Evolutionary conservation across 176 grass and related monocot species (phyloP).

Genomic region (Metroxylon sagu): DNA sequence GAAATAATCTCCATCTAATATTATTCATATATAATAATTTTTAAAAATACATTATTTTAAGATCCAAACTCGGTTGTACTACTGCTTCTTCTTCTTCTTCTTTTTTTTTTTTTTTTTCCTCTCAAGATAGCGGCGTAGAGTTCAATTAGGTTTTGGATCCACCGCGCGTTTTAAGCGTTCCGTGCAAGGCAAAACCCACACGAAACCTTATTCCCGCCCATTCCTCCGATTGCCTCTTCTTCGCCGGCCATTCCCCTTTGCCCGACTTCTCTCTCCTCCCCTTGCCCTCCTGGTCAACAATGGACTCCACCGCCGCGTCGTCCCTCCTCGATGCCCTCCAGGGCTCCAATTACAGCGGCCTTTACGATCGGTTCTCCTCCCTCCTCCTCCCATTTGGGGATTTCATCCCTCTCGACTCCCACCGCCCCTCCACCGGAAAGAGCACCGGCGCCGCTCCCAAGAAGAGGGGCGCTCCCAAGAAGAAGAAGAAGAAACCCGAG

Average conservation of each 20-base stretch:
- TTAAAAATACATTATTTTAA: too few relatives aligned
- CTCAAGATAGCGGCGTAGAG: too few relatives aligned
- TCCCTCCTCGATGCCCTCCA: conserved; percentile 50
- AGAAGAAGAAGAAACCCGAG: conserved; percentile 13
- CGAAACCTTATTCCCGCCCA: too few relatives aligned
- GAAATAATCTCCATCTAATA: too few relatives aligned
- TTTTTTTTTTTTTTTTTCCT: too few relatives aligned
- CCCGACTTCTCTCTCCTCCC: neutral
- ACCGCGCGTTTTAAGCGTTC: too few relatives aligned
- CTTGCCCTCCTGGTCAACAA: conserved; percentile 10
- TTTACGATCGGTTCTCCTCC: conserved; percentile 46
- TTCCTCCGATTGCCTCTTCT: neutral
- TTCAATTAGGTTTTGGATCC: too few relatives aligned
- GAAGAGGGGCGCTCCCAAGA: conserved; percentile 31
- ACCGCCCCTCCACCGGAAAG: conserved; percentile 13
- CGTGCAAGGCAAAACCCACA: too few relatives aligned
- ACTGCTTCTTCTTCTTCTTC: too few relatives aligned
- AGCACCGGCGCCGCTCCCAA: conserved; percentile 13
- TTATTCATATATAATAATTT: too few relatives aligned
- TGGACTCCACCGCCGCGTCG: conserved; percentile 47
- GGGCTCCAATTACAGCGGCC: conserved; percentile 22
- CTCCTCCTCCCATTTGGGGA: conserved; percentile 57
- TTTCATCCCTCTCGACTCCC: conserved; percentile 19
- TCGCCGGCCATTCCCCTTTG: conserved; percentile 20
- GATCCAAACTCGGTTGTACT: too few relatives aligned